Percentiles rank a stretch among this genome's conserved stretches.
phyloP scores from a whole-genome alignment of 129 eudicot genomes.

The Tagetes erecta region DNA sequence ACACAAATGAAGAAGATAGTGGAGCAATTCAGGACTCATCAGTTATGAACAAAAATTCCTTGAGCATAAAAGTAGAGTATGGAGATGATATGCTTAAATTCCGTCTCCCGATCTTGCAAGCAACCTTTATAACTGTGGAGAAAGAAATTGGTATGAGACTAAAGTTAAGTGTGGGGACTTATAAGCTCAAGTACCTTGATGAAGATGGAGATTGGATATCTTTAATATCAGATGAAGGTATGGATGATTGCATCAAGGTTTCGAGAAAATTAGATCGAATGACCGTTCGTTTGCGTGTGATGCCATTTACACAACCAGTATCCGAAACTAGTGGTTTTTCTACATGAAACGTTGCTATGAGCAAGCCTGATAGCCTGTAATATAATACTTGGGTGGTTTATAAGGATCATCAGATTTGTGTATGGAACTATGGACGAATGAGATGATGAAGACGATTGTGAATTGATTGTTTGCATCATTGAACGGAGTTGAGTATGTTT shows the following conservation, averaged over 20 bases:
- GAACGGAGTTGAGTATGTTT: too few relatives aligned
- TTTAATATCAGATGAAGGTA: slow-evolving; percentile 33
- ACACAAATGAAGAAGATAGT: too few relatives aligned
- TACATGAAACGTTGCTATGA: too few relatives aligned
- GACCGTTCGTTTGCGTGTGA: neutral
- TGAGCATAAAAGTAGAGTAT: slow-evolving; percentile 36
- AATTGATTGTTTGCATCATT: too few relatives aligned
- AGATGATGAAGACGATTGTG: too few relatives aligned
- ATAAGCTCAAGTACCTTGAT: slow-evolving; percentile 35
- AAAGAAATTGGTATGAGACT: slow-evolving; percentile 29
- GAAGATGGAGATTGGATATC: slow-evolving; percentile 36
- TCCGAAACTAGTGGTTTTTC: too few relatives aligned
- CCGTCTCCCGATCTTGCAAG: slow-evolving; percentile 19
- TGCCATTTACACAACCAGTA: too few relatives aligned
- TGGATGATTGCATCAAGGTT: slow-evolving; percentile 14
- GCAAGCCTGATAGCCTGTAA: too few relatives aligned
- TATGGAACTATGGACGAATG: too few relatives aligned
- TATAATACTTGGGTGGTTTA: too few relatives aligned
- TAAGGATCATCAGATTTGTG: too few relatives aligned
- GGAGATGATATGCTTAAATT: slow-evolving; percentile 28
- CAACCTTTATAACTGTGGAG: slow-evolving; percentile 17
- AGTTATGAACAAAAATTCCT: neutral
- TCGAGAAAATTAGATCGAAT: neutral
- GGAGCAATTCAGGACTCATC: too few relatives aligned
- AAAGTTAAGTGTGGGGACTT: slow-evolving; percentile 14